Percentiles rank a stretch among this genome's conserved stretches.
These are phyloP conservation scores for Populus nigra DNA, from an alignment of 345 rosid species.

Conservation along the genomic window DNA sequence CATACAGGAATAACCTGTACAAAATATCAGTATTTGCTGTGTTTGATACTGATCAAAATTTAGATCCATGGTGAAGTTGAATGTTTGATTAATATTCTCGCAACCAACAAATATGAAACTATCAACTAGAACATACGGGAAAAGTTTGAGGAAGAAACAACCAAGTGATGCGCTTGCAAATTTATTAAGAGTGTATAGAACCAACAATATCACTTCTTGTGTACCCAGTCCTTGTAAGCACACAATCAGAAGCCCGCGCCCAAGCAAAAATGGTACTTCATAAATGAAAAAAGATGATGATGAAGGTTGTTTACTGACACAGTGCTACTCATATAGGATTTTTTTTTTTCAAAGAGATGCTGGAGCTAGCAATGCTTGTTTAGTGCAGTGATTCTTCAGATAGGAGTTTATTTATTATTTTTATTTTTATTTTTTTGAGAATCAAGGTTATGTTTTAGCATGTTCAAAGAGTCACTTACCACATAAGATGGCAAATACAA, in stretches of 20 bases:
- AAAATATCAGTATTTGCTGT: background rate
- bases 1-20: background rate
- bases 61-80: background rate
- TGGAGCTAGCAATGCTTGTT: background rate
- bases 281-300: background rate
- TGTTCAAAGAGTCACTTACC: background rate
- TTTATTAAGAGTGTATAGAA: background rate
- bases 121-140: background rate
- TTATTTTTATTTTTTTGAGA: background rate
- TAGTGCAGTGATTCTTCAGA: background rate
- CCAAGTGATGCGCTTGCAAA: background rate
- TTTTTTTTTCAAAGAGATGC: too few species aligned
- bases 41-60: background rate
- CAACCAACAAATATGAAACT: background rate
- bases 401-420: background rate
- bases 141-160: background rate
- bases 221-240: background rate
- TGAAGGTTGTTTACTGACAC: background rate
- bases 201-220: background rate
- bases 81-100: background rate
- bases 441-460: background rate
- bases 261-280: background rate
- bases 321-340: background rate
- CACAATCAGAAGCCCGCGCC: background rate
- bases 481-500: background rate